A percentile compares a stretch with the other conserved stretches of the same genome.
Evolutionary conservation across 306 rosid species (phyloP).

Genomic region (Glycine tomentella): DNA sequence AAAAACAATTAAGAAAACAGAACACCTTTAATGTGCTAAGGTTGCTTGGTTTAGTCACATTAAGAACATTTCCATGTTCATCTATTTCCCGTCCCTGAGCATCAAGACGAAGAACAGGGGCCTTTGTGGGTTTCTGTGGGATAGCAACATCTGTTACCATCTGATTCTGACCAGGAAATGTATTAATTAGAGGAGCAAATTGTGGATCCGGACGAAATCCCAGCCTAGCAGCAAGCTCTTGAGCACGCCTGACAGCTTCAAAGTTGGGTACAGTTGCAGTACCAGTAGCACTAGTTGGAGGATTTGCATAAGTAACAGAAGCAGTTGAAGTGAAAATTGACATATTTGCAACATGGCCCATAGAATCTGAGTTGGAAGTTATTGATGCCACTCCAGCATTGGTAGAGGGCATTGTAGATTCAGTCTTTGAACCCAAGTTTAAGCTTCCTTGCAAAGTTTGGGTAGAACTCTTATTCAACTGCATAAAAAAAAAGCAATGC

Average conservation of each 20-base stretch:
- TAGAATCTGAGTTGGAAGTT: slow-evolving; percentile 51
- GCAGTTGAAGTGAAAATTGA: no score
- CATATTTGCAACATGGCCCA: slow-evolving; percentile 47
- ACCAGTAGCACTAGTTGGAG: slow-evolving; percentile 54
- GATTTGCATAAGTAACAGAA: no score
- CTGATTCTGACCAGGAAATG: slow-evolving; percentile 76
- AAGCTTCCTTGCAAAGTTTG: slow-evolving; percentile 55
- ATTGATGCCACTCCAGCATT: slow-evolving; percentile 49
- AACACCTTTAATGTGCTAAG: slow-evolving; percentile 95
- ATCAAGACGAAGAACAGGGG: slow-evolving; percentile 97
- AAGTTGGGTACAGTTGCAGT: slow-evolving; percentile 55
- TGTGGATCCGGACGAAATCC: slow-evolving; percentile 96
- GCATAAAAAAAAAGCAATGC: slow-evolving; percentile 47
- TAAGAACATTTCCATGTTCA: slow-evolving; percentile 89
- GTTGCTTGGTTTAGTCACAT: slow-evolving; percentile 80
- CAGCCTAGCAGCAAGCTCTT: slow-evolving; percentile 92
- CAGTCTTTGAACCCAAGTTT: slow-evolving; percentile 56
- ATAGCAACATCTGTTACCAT: slow-evolving; percentile 58
- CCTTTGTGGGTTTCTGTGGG: slow-evolving; percentile 84
- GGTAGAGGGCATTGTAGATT: slow-evolving; percentile 48
- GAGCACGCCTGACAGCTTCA: slow-evolving; percentile 95
- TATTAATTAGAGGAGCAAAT: slow-evolving; percentile 88
- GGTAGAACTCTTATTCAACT: slow-evolving; percentile 73
- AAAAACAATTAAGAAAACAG: slow-evolving; percentile 2
- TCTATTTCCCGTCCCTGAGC: slow-evolving; percentile 98